These are phyloP conservation scores for Cercospora janseana DNA, from an alignment of 2,329 filamentous ascomycete genomes.

Conservation along the genomic window DNA sequence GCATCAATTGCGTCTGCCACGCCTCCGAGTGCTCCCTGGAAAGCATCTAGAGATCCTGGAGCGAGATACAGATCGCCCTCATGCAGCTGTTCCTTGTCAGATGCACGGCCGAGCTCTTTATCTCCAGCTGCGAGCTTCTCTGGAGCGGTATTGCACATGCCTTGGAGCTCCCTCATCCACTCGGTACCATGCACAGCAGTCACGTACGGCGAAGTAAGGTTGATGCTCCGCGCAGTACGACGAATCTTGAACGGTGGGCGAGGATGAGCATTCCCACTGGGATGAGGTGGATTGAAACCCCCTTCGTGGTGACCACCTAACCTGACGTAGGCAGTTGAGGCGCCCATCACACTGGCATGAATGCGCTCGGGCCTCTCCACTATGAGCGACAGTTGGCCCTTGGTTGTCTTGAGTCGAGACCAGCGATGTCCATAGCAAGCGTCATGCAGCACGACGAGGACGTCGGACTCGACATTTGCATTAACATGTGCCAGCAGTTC, in stretches of 20 bases:
- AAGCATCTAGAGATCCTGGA: slow-evolving; percentile 76
- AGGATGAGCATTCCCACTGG: slow-evolving; percentile 56
- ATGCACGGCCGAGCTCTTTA: slow-evolving; percentile 68
- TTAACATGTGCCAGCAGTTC: slow-evolving; percentile 66
- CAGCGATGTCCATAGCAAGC: slow-evolving; percentile 93
- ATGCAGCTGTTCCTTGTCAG: slow-evolving; percentile 66
- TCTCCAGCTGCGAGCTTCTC: slow-evolving; percentile 71
- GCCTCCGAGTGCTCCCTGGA: slow-evolving; percentile 87
- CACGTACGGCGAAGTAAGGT: slow-evolving; percentile 72
- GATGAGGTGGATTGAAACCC: slow-evolving; percentile 66
- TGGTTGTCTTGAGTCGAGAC: slow-evolving; percentile 75
- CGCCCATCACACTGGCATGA: slow-evolving; percentile 75
- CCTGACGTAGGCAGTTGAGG: slow-evolving; percentile 86
- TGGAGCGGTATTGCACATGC: slow-evolving; percentile 80
- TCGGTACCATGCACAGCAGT: slow-evolving; percentile 86
- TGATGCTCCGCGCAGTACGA: slow-evolving; percentile 70
- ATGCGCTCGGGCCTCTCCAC: slow-evolving; percentile 92
- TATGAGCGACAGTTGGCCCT: slow-evolving; percentile 70
- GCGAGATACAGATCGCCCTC: slow-evolving; percentile 91
- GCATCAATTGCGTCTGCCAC: slow-evolving; percentile 90
- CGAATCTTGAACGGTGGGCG: slow-evolving; percentile 73
- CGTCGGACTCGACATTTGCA: slow-evolving; percentile 51
- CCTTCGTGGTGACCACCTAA: slow-evolving; percentile 76
- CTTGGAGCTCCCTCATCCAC: slow-evolving; percentile 90
- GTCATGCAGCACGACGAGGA: slow-evolving; percentile 85